Conservation (phyloP, 352 stramenopile species). For the Pilasporangium apinafurcum region DNA sequence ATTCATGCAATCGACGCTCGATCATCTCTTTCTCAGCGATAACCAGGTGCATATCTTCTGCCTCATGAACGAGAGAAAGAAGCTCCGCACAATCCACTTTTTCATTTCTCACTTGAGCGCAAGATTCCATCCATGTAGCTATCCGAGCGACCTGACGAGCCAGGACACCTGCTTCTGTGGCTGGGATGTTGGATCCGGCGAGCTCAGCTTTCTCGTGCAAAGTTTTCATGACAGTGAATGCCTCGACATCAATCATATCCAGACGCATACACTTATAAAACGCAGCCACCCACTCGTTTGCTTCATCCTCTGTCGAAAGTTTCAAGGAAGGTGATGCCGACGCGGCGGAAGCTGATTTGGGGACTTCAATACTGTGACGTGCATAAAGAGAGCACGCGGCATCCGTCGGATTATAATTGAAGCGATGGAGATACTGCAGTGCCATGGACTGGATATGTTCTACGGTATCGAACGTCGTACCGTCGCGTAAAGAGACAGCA, state of each 20-base stretch:
- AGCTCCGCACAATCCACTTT: slow-evolving; percentile 45
- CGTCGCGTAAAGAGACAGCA: slow-evolving; percentile 61
- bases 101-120: slow-evolving; percentile 10
- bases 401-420: slow-evolving; percentile 74
- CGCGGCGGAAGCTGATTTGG: no score
- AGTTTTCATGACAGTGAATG: slow-evolving; percentile 38
- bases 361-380: slow-evolving; percentile 72
- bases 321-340: slow-evolving; percentile 8
- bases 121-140: slow-evolving; percentile 39
- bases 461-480: slow-evolving; percentile 71
- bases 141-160: slow-evolving; percentile 43
- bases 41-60: slow-evolving; percentile 53
- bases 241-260: slow-evolving; percentile 19
- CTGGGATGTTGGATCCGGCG: slow-evolving; percentile 15
- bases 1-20: slow-evolving; percentile 29
- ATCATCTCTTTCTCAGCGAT: slow-evolving; percentile 28
- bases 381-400: slow-evolving; percentile 78
- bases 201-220: slow-evolving; percentile 22
- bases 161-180: slow-evolving; percentile 57
- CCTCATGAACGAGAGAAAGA: slow-evolving; percentile 40
- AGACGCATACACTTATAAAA: slow-evolving; percentile 65
- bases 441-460: slow-evolving; percentile 68
- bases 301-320: slow-evolving; percentile 23
- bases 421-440: slow-evolving; percentile 74
- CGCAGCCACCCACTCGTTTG: slow-evolving; percentile 44